Evolutionary conservation across 768 basidiomycete genomes (phyloP), one percentile per base, ranked within the genome.

Genomic region (Tulasnella sp.): DNA sequence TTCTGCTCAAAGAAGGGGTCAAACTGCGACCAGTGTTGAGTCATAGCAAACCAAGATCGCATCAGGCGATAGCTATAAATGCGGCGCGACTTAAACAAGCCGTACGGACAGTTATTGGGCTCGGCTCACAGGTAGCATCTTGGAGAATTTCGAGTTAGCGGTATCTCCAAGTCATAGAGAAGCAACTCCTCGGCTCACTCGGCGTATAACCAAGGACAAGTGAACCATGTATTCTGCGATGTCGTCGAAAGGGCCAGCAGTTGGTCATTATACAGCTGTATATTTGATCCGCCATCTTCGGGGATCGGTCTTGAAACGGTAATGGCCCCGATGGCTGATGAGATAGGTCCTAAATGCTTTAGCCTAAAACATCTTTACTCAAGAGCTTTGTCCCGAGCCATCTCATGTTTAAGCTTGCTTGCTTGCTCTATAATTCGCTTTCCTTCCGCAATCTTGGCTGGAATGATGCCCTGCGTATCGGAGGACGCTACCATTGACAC

Each of bases 191-290:
- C 52, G 54, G 72, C 85, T 64, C 73, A 96, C 84, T 97, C 94
- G 59, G 92, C 91, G 69, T 78, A 97, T n/a, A 99, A 76, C 94
- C 94, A 99, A 1, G 92, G 90, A 4, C 88, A 82, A 7, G 80
- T 86, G 68, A 90, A 92, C 94, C 94, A 99, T 0, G 85, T 87
- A 61, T 83, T 77, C 65, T 76, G 74, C 2, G 70, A 68, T 1
- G 74, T 68, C 25, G 73, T 69, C 0, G 72, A 72, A 1, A 87
- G 75, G 0, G 70, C 68, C 4, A 69, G 69, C 11, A 99, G 74
- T 62, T 91, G 84, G 0, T 72, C 65, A 64, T 99, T 97, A 73
- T 92, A 98, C n/a, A 76, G 71, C 0, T 80, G 75, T 3, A 80
- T 73, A 53, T 80, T 76, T n/a, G 80, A 68, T 49, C 85, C 88